Conservation (phyloP, 306 rosid species). For the Neltuma alba region DNA sequence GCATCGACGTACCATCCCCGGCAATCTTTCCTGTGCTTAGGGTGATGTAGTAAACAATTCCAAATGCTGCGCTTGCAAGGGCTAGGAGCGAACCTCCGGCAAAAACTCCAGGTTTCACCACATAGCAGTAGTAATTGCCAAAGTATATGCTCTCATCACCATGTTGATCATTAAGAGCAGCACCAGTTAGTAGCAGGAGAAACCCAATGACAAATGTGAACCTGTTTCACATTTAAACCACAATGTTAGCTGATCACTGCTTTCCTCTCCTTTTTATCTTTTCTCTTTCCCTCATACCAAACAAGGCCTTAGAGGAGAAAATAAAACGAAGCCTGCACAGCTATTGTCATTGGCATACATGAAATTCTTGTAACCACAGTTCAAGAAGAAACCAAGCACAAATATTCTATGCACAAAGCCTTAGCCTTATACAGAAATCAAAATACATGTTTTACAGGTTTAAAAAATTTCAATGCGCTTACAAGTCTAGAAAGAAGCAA, state of each 20-base stretch:
- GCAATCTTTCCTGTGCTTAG: constrained; percentile 49
- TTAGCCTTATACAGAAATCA: not conserved
- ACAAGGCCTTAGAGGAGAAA: not conserved
- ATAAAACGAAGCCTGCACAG: not conserved
- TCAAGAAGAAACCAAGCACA: constrained; percentile 19
- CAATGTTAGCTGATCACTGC: not conserved
- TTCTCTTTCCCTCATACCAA: not conserved
- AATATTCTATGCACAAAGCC: constrained; percentile 17
- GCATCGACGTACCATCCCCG: constrained; percentile 41
- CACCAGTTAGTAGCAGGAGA: constrained; percentile 58
- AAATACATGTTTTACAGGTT: constrained; percentile 9
- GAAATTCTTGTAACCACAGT: constrained; percentile 8
- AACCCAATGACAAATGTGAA: constrained; percentile 65
- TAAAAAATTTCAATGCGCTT: not conserved
- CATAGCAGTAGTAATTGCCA: constrained; percentile 8
- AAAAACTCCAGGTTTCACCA: constrained; percentile 62
- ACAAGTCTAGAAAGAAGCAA: not conserved
- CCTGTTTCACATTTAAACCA: constrained; percentile 52
- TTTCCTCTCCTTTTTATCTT: not conserved
- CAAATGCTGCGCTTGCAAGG: constrained; percentile 65
- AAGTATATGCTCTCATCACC: constrained; percentile 12
- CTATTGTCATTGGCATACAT: constrained; percentile 3
- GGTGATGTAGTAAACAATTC: constrained; percentile 58
- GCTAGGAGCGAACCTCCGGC: constrained; percentile 64
- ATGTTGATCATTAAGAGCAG: constrained; percentile 13